These are phyloP conservation scores for Epichloe uncinata DNA, from an alignment of 2,329 filamentous ascomycete species.

Conservation along the genomic window DNA sequence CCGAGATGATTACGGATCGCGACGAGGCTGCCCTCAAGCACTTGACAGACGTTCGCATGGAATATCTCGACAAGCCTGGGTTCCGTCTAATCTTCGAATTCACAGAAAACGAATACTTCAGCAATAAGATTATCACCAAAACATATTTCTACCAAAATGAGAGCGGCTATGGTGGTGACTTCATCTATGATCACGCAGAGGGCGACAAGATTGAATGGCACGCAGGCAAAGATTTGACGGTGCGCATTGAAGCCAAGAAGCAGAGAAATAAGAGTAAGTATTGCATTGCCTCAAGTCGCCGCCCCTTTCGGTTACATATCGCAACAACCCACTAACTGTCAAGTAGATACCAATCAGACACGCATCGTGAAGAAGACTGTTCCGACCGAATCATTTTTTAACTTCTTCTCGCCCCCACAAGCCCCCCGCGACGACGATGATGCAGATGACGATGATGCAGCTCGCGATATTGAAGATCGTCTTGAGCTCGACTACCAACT, in stretches of 20 bases:
- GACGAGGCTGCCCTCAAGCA: constrained; percentile 89
- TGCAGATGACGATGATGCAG: constrained; percentile 59
- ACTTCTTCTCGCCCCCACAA: constrained; percentile 95
- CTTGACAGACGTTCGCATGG: constrained; percentile 90
- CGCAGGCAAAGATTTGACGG: constrained; percentile 79
- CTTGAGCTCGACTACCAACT: constrained; percentile 98
- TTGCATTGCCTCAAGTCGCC: neutral
- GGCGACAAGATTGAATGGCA: constrained; percentile 98
- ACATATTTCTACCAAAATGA: constrained; percentile 99
- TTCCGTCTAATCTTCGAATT: constrained; percentile 99
- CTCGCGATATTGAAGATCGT: constrained; percentile 90
- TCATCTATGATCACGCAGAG: constrained; percentile 98
- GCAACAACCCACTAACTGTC: constrained; percentile 1
- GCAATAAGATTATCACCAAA: constrained; percentile 94
- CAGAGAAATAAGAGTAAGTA: constrained; percentile 94
- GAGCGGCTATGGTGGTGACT: constrained; percentile 95
- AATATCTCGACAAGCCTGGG: constrained; percentile 95
- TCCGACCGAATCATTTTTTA: constrained; percentile 97
- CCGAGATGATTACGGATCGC: constrained; percentile 96
- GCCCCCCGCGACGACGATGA: constrained; percentile 62
- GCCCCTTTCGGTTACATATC: neutral
- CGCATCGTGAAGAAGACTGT: constrained; percentile 98
- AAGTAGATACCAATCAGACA: constrained; percentile 90
- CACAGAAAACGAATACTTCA: constrained; percentile 88
- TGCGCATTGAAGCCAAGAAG: constrained; percentile 97